Evolutionary conservation across 1,284 basidiomycete genomes (phyloP).

Genomic region (Polyporus tsugae): DNA sequence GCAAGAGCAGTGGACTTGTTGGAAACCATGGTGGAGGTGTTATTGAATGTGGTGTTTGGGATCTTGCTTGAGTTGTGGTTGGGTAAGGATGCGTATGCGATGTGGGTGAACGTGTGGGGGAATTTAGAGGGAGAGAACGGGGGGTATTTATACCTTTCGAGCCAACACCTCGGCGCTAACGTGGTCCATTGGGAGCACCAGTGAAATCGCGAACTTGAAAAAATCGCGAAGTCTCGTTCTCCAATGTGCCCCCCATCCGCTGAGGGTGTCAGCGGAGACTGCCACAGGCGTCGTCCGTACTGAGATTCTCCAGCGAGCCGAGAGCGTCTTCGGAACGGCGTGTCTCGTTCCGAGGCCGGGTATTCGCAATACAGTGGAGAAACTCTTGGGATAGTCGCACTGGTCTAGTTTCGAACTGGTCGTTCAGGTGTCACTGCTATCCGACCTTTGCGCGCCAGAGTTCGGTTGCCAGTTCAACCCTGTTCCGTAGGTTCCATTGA

Average conservation of each 20-base stretch:
- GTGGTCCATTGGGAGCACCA: neutral
- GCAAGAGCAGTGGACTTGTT: constrained; percentile 1
- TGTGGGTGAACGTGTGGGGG: neutral
- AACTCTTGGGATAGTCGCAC: neutral
- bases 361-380: neutral
- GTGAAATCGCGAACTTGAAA: neutral
- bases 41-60: neutral
- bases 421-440: neutral
- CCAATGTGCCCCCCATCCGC: neutral
- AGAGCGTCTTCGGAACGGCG: neutral
- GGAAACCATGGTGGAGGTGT: neutral
- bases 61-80: neutral
- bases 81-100: neutral
- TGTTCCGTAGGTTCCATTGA: no score
- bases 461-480: no score
- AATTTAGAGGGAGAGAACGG: neutral
- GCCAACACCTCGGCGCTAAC: neutral
- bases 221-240: neutral
- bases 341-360: neutral
- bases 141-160: constrained; percentile 2
- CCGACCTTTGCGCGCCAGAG: no score
- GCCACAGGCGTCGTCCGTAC: neutral
- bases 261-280: neutral
- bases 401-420: neutral
- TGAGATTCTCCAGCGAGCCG: neutral